Conservation (phyloP, 2,329 filamentous ascomycete species). For the Pseudocercospora fuligena region DNA sequence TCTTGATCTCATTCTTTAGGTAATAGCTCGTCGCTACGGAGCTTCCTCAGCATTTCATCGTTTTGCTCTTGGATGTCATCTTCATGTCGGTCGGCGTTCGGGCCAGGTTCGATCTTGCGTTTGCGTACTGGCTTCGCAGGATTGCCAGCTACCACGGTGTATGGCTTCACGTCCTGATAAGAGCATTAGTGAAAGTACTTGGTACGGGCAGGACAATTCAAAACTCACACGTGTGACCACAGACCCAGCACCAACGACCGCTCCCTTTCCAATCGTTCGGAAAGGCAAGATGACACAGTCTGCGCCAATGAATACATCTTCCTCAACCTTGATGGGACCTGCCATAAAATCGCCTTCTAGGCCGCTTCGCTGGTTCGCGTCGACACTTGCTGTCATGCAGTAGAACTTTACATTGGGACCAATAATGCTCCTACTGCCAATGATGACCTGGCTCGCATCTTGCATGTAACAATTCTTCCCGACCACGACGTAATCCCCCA, state of each 20-base stretch:
- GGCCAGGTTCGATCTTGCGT: conserved; percentile 32
- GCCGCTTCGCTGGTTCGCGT: conserved; percentile 71
- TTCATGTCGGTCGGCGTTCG: conserved; percentile 31
- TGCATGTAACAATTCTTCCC: conserved; percentile 83
- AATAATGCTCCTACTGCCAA: conserved; percentile 72
- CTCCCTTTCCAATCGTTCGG: conserved; percentile 58
- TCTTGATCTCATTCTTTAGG: background rate
- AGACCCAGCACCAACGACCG: conserved; percentile 59
- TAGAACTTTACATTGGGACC: conserved; percentile 88
- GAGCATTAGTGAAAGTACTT: background rate
- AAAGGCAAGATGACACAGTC: conserved; percentile 65
- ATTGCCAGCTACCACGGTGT: conserved; percentile 54
- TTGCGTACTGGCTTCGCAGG: conserved; percentile 42
- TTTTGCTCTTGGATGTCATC: conserved; percentile 38
- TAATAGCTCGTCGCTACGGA: conserved; percentile 23
- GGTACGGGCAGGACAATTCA: background rate
- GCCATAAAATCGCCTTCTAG: conserved; percentile 74
- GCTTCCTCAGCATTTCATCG: conserved; percentile 29
- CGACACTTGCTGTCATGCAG: conserved; percentile 72
- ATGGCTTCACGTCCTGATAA: conserved; percentile 51
- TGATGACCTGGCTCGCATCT: conserved; percentile 81
- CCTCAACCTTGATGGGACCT: conserved; percentile 74
- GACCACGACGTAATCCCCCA: conserved; percentile 84
- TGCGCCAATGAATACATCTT: conserved; percentile 69
- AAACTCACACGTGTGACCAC: conserved; percentile 59